phyloP scores from a whole-genome alignment of 345 rosid genomes.

The Turnera subulata region DNA sequence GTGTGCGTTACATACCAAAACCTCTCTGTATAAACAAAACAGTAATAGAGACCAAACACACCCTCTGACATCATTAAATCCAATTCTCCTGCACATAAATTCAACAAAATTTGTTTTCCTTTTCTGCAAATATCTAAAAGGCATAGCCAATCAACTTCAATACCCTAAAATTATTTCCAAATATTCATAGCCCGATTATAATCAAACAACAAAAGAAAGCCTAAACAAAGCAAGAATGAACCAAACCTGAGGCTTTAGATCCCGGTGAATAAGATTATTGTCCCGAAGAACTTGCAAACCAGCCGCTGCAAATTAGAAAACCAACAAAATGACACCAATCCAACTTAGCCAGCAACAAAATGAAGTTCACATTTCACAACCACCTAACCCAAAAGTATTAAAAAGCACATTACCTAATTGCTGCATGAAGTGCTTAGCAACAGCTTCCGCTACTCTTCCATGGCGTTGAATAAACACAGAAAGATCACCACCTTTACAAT shows the following conservation, averaged over 20 bases:
- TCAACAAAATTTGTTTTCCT: no score
- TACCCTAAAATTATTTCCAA: background rate
- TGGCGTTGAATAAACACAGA: slow-evolving; percentile 72
- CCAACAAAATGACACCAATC: no score
- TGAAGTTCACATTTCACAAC: background rate
- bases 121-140: no score
- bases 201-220: background rate
- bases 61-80: background rate
- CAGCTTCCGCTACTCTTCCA: slow-evolving; percentile 71
- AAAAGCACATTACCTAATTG: slow-evolving; percentile 57
- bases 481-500: slow-evolving; percentile 89
- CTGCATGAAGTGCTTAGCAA: slow-evolving; percentile 88
- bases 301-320: slow-evolving; percentile 48
- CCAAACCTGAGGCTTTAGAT: slow-evolving; percentile 94
- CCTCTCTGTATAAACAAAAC: slow-evolving; percentile 9
- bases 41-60: slow-evolving; percentile 4
- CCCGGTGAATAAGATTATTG: slow-evolving; percentile 91
- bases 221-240: slow-evolving; percentile 11
- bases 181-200: background rate
- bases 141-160: no score
- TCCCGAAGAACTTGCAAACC: slow-evolving; percentile 87
- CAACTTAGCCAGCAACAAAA: background rate
- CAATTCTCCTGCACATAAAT: no score
- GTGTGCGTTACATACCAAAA: slow-evolving; percentile 21
- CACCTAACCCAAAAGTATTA: no score